Evolutionary conservation across 257 asterid genomes (phyloP).

Genomic region (Solanum sejunctum): DNA sequence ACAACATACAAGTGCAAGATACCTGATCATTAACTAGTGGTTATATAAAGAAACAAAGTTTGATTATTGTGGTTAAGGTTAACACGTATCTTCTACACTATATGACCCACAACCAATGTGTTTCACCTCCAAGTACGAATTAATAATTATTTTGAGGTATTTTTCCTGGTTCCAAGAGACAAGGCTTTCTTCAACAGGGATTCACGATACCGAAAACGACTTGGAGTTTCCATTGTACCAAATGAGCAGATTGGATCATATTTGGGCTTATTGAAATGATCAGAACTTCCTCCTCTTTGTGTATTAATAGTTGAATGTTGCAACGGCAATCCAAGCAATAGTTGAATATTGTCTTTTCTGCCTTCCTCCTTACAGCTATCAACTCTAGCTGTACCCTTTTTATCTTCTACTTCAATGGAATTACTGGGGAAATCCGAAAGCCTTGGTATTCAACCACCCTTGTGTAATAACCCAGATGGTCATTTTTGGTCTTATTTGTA

Average conservation of each 20-base stretch:
- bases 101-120: background rate
- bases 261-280: background rate
- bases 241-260: background rate
- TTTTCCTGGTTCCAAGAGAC: background rate
- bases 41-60: background rate
- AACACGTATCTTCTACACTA: background rate
- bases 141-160: background rate
- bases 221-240: background rate
- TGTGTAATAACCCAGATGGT: no score
- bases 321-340: background rate
- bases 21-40: background rate
- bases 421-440: no score
- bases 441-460: no score
- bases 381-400: no score
- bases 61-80: no score
- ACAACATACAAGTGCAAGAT: background rate
- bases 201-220: conserved; percentile 59
- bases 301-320: background rate
- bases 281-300: background rate
- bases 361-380: no score
- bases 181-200: conserved; percentile 27
- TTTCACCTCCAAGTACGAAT: background rate
- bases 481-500: no score
- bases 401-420: no score
- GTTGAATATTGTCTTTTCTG: no score